phyloP scores from a whole-genome alignment of 805 yeast genomes.

The Dipodascopsis uninucleata region DNA sequence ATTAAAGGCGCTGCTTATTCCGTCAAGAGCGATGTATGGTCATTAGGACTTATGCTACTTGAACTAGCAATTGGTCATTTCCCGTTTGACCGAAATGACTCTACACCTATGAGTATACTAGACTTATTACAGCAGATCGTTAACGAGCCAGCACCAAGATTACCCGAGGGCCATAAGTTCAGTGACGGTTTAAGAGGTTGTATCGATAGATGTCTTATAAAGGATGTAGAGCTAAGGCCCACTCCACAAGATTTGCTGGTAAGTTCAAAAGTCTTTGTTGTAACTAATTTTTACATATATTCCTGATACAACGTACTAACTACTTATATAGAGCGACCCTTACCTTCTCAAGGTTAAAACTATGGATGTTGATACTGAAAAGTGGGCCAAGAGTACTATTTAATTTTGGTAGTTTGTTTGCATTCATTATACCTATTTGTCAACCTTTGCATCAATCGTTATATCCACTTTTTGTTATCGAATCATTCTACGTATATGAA shows the following conservation, averaged over 20 bases:
- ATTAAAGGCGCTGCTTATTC: conserved; percentile 93
- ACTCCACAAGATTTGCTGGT: conserved; percentile 65
- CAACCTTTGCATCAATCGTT: background rate
- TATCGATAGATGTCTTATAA: conserved; percentile 68
- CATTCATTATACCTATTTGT: background rate
- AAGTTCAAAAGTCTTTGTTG: conserved; percentile 28
- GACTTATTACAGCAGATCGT: conserved; percentile 91
- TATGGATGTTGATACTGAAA: conserved; percentile 12
- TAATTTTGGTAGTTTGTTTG: background rate
- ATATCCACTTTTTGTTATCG: background rate
- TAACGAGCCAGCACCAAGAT: conserved; percentile 82
- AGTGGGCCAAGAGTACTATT: conserved; percentile 18
- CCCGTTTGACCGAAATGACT: conserved; percentile 49
- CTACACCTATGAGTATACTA: conserved; percentile 74
- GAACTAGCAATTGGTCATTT: conserved; percentile 83
- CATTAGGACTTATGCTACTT: conserved; percentile 82
- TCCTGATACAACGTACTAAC: background rate
- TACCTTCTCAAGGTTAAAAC: conserved; percentile 11
- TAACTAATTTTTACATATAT: background rate
- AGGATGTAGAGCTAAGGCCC: conserved; percentile 63
- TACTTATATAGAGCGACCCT: conserved; percentile 18
- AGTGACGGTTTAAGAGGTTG: conserved; percentile 57
- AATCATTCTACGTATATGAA: background rate
- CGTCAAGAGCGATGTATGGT: conserved; percentile 97
- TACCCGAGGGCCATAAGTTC: conserved; percentile 46